Evolutionary conservation across 2,329 filamentous ascomycete species (phyloP).

Genomic region (Domatiomyces catenatus): DNA sequence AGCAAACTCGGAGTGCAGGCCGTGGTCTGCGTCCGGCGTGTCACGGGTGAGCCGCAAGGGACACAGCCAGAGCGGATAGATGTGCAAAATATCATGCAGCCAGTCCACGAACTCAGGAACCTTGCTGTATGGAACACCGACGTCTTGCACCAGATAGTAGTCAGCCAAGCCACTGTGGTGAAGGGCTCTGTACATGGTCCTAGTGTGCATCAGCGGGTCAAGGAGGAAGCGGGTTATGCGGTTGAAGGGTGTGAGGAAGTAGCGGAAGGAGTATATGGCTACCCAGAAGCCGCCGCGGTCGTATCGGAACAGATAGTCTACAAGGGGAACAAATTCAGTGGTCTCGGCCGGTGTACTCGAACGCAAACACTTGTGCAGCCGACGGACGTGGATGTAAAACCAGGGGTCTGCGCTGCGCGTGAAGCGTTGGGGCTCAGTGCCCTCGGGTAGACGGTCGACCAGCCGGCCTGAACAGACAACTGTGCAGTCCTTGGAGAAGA

Average conservation of each 20-base stretch:
- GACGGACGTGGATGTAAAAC: constrained; percentile 33
- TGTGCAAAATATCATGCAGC: constrained; percentile 30
- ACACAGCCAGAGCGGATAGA: constrained; percentile 46
- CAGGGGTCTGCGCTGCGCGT: too few relatives aligned
- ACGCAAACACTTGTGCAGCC: too few relatives aligned
- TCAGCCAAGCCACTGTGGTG: constrained; percentile 42
- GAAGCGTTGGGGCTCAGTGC: too few relatives aligned
- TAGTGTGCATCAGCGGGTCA: constrained; percentile 46
- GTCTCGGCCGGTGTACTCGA: background rate
- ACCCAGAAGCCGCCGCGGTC: constrained; percentile 53
- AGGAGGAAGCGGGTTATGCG: constrained; percentile 42
- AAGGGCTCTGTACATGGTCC: constrained; percentile 47
- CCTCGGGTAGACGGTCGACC: background rate
- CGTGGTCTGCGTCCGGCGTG: too few relatives aligned
- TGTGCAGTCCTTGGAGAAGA: constrained; percentile 33
- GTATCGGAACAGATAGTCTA: constrained; percentile 31
- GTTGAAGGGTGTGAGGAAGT: constrained; percentile 47
- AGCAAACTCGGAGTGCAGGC: too few relatives aligned
- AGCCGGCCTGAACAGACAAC: too few relatives aligned
- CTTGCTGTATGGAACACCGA: constrained; percentile 40
- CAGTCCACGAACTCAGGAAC: constrained; percentile 40
- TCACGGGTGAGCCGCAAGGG: constrained; percentile 23
- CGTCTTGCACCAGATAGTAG: constrained; percentile 47
- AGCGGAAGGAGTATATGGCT: constrained; percentile 44
- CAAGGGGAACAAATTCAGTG: constrained; percentile 20